Evolutionary conservation across 148 eudicot genomes (phyloP).

Genomic region (Amaranthus cruentus): DNA sequence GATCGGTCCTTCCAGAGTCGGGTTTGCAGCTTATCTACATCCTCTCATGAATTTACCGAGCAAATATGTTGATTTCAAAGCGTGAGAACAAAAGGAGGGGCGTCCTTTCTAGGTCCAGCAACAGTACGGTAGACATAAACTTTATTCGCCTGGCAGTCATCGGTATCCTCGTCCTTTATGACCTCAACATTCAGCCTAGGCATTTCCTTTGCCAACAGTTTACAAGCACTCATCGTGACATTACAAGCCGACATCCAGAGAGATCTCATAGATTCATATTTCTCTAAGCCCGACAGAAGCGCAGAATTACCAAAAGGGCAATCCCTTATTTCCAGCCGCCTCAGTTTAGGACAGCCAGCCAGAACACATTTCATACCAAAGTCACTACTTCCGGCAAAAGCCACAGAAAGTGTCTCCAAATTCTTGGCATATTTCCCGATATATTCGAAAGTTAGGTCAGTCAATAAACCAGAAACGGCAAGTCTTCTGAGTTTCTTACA

Average conservation of each 20-base stretch:
- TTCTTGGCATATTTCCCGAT: slow-evolving; percentile 81
- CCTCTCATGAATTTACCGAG: slow-evolving; percentile 17
- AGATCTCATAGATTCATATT: slow-evolving; percentile 77
- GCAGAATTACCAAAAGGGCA: slow-evolving; percentile 76
- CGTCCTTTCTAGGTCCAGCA: slow-evolving; percentile 72
- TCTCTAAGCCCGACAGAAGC: slow-evolving; percentile 61
- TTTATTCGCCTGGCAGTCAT: slow-evolving; percentile 49
- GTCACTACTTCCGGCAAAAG: slow-evolving; percentile 87
- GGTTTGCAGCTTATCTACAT: background rate
- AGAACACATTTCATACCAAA: slow-evolving; percentile 67
- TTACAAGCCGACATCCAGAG: slow-evolving; percentile 88
- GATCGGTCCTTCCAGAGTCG: background rate
- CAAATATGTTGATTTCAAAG: slow-evolving; percentile 32
- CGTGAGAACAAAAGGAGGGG: slow-evolving; percentile 74
- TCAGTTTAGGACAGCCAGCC: slow-evolving; percentile 64
- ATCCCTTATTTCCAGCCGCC: slow-evolving; percentile 81
- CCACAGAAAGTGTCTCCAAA: slow-evolving; percentile 79
- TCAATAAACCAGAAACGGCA: slow-evolving; percentile 66
- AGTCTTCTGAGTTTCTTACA: slow-evolving; percentile 70
- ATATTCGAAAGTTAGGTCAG: slow-evolving; percentile 66
- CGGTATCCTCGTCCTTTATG: slow-evolving; percentile 58
- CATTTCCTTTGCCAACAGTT: slow-evolving; percentile 55
- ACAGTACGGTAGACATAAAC: slow-evolving; percentile 79
- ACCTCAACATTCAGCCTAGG: slow-evolving; percentile 89
- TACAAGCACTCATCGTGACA: slow-evolving; percentile 59